Percentiles rank a stretch among this genome's conserved stretches.
These are phyloP conservation scores for Fomitopsis betulina DNA, from an alignment of 1,284 basidiomycete species.

Conservation along the genomic window DNA sequence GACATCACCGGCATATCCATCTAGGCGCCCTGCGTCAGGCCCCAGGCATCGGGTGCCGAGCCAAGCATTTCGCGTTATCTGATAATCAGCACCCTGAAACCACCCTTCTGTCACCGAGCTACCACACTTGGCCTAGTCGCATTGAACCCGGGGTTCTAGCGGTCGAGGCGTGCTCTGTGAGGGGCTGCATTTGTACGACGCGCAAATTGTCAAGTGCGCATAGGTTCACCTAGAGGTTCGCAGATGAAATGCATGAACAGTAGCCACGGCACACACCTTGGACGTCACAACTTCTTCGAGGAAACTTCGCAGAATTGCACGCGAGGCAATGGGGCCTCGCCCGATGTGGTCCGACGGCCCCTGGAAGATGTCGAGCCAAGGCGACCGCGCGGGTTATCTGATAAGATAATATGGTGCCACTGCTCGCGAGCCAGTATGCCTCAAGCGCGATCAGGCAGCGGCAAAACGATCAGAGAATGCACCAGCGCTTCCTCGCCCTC, in stretches of 20 bases:
- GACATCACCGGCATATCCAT: conserved; percentile 4
- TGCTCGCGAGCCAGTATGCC: conserved; percentile 2
- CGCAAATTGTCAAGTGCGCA: neutral
- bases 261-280: neutral
- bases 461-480: neutral
- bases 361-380: neutral
- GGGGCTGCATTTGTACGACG: neutral
- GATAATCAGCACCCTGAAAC: conserved; percentile 12
- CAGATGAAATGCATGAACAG: neutral
- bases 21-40: conserved; percentile 3
- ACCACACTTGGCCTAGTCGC: neutral
- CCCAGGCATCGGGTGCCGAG: neutral
- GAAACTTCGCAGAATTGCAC: neutral
- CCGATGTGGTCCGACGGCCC: neutral
- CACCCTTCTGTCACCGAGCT: neutral
- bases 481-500: neutral
- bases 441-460: neutral
- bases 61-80: conserved; percentile 13
- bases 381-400: conserved; percentile 6
- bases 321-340: neutral
- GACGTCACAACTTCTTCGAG: neutral
- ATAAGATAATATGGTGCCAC: conserved; percentile 7
- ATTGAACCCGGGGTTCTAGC: neutral
- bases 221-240: neutral
- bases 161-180: neutral